Conservation (phyloP, 176 grass and related monocot species). For the barley (Hordeum vulgare) region MorexV3_pseudomolecules_assembly NC_058524.1:45957948-45958447, state of each 20-base stretch:
- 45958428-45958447: constrained; percentile 4
- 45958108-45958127: constrained; percentile 98
- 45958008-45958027: constrained; percentile 33
- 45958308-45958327: background rate
- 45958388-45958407: background rate
- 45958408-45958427: background rate
- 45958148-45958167: constrained; percentile 90
- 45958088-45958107: constrained; percentile 96
- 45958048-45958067: constrained; percentile 95
- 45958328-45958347: constrained; percentile 12
- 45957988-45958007: constrained; percentile 26
- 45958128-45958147: constrained; percentile 91
- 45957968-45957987: background rate
- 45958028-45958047: constrained; percentile 96
- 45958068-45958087: constrained; percentile 98
- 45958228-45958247: constrained; percentile 97
- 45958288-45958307: constrained; percentile 75
- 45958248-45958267: constrained; percentile 91
- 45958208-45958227: constrained; percentile 95
- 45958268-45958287: constrained; percentile 90
- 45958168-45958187: constrained; percentile 64
- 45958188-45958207: constrained; percentile 77
- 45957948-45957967: background rate
- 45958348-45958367: background rate
- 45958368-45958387: background rate